Evolutionary conservation across 768 basidiomycete genomes (phyloP), one percentile per base, ranked within the genome.

Genomic region (Tulasnella calospora): DNA sequence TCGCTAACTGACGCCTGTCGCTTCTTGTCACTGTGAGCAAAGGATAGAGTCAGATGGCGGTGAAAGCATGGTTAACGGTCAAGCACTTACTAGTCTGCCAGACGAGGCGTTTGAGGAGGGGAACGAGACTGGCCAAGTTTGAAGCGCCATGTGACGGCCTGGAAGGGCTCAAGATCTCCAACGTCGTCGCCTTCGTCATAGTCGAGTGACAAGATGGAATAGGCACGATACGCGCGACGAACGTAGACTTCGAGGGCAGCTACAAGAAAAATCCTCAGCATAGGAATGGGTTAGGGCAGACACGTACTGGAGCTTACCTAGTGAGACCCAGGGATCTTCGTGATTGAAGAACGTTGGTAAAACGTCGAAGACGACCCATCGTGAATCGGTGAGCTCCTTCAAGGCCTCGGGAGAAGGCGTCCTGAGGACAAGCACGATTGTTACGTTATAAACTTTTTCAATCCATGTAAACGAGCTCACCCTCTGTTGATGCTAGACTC

Each of bases 241-340:
- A 98, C 89, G 83, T 99, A 99, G 35, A 97, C 95, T 84, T 99
- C 97, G 72, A 98, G 91, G 13, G 97, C 92, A 84, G 97, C 96
- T 94, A 80, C 10, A 57, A 27, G 9, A 9, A 67, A 47, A 78
- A 44, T 27, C 55, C 38, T 51, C 0, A 76, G 55, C 51, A 75
- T 36, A 17, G 15, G 57, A 10, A 27, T 35, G 3, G 38, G 35
- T 27, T 38, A 33, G 33, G 51, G 75, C n/a, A 30, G 23, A 74
- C 73, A 51, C 69, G 41, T 33, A 69, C 74, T 41, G 71, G 84
- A 17, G 80, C 90, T 76, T 79, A 93, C 94, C 93, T 57, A 98
- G 88, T 15, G 90, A 89, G 80, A 99, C 90, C 88, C 92, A 91
- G 47, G 91, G 88, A 81, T 99, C 96, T 23, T 87, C 83, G 83